Conservation (phyloP, 2,329 filamentous ascomycete genomes). For the Ophiostoma fasciatum region DNA sequence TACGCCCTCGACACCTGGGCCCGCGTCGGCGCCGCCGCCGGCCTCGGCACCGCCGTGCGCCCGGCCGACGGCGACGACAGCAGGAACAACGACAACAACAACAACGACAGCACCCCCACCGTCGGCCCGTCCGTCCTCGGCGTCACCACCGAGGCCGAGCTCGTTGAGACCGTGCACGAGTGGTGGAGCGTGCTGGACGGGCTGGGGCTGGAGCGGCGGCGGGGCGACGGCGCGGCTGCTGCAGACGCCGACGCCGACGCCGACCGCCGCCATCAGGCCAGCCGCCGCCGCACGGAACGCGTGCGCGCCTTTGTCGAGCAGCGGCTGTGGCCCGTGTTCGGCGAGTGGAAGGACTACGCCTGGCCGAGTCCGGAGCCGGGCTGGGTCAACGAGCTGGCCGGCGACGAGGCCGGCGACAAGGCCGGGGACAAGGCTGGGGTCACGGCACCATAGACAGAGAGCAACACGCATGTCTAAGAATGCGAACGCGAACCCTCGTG, state of each 20-base stretch:
- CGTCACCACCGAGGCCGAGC: conserved; percentile 44
- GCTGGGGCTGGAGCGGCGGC: conserved; percentile 16
- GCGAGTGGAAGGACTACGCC: conserved; percentile 46
- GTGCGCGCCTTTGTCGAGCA: conserved; percentile 21
- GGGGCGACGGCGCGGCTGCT: conserved; percentile 9
- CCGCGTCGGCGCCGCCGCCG: conserved; percentile 19
- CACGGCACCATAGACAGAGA: neutral
- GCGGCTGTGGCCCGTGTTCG: conserved; percentile 41
- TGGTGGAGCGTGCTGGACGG: conserved; percentile 40
- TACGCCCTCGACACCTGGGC: conserved; percentile 58
- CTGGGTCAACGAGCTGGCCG: conserved; percentile 12
- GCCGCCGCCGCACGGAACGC: conserved; percentile 15
- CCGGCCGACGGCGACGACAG: conserved; percentile 28
- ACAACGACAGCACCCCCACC: conserved; percentile 8
- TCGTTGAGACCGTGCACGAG: conserved; percentile 45
- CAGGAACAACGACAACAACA: conserved; percentile 8
- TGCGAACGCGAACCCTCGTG: too few relatives aligned
- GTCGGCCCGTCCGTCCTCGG: conserved; percentile 50
- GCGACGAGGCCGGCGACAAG: neutral
- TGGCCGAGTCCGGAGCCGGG: conserved; percentile 19
- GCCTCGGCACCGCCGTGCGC: conserved; percentile 24
- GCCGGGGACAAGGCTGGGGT: neutral
- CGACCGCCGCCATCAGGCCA: conserved; percentile 4
- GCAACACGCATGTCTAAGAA: too few relatives aligned
- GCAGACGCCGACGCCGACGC: neutral